phyloP scores from a whole-genome alignment of 768 basidiomycete species.

The Rhodocollybia butyracea region DNA sequence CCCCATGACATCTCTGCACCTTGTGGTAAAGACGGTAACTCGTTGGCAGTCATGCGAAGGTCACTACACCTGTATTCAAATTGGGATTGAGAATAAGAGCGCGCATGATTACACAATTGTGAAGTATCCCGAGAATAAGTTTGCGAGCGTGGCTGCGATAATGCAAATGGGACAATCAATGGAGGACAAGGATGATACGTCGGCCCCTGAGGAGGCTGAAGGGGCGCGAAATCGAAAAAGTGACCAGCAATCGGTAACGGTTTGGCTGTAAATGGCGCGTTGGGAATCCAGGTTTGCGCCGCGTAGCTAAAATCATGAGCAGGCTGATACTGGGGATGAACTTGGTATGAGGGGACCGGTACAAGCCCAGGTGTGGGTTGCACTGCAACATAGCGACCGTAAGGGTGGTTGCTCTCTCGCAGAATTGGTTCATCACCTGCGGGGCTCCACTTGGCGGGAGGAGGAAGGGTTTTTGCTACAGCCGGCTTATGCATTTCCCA shows the following conservation, averaged over 20 bases:
- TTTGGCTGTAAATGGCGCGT: slow-evolving; percentile 31
- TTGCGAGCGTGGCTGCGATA: slow-evolving; percentile 53
- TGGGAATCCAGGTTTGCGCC: slow-evolving; percentile 38
- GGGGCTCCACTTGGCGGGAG: slow-evolving; percentile 81
- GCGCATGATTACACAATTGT: slow-evolving; percentile 45
- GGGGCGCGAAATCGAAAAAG: slow-evolving; percentile 30
- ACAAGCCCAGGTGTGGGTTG: slow-evolving; percentile 44
- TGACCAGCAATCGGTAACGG: slow-evolving; percentile 31
- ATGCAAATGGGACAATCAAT: slow-evolving; percentile 30
- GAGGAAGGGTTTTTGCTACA: slow-evolving; percentile 46
- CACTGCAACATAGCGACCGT: slow-evolving; percentile 63
- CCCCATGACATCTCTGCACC: slow-evolving; percentile 43
- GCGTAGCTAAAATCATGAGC: slow-evolving; percentile 29
- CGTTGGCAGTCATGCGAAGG: slow-evolving; percentile 38
- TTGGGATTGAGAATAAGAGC: slow-evolving; percentile 58
- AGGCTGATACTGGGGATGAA: slow-evolving; percentile 27
- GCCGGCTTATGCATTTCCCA: slow-evolving; percentile 18
- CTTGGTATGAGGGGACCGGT: slow-evolving; percentile 30
- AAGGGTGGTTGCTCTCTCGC: slow-evolving; percentile 47
- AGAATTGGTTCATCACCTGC: slow-evolving; percentile 74
- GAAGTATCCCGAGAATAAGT: slow-evolving; percentile 49
- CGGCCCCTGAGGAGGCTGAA: slow-evolving; percentile 28
- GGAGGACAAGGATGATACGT: slow-evolving; percentile 33
- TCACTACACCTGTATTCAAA: slow-evolving; percentile 54
- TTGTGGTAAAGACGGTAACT: slow-evolving; percentile 28